Evolutionary conservation across 768 basidiomycete genomes (phyloP).

Genomic region (Hypholoma fasciculare): DNA sequence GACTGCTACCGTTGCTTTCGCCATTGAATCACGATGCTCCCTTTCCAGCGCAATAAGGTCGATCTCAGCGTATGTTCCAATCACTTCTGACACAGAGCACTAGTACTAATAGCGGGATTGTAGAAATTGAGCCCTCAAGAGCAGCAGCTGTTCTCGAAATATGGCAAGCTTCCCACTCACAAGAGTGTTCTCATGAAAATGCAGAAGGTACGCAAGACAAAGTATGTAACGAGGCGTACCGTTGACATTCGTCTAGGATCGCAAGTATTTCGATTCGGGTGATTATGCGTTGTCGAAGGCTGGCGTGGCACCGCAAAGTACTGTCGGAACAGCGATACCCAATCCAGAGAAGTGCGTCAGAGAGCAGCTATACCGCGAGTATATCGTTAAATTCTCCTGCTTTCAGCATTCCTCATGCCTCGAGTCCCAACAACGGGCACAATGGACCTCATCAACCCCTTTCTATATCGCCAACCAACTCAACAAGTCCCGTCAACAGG

Average conservation of each 20-base stretch:
- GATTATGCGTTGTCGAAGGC: constrained; percentile 98
- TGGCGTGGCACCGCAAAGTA: constrained; percentile 81
- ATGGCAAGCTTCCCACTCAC: constrained; percentile 91
- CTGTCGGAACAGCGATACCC: constrained; percentile 96
- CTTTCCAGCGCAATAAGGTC: constrained; percentile 85
- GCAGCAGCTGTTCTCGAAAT: constrained; percentile 90
- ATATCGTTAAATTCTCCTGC: constrained; percentile 17
- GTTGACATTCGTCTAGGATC: constrained; percentile 60
- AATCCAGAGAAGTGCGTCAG: constrained; percentile 88
- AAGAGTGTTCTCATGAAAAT: constrained; percentile 94
- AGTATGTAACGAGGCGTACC: not conserved
- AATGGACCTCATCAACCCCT: constrained; percentile 54
- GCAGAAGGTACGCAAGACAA: constrained; percentile 71
- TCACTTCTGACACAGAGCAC: not conserved
- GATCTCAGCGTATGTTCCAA: constrained; percentile 79
- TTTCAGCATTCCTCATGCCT: constrained; percentile 86
- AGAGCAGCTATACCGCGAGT: constrained; percentile 2
- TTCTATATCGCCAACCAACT: constrained; percentile 76
- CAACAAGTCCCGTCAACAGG: constrained; percentile 62
- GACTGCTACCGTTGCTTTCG: constrained; percentile 22
- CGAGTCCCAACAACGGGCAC: constrained; percentile 56
- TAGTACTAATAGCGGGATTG: constrained; percentile 8
- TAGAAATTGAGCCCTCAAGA: constrained; percentile 88
- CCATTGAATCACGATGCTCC: constrained; percentile 54
- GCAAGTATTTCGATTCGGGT: constrained; percentile 99